Conservation (phyloP, 1,284 basidiomycete genomes). For the Bondarzewia mesenterica region DNA sequence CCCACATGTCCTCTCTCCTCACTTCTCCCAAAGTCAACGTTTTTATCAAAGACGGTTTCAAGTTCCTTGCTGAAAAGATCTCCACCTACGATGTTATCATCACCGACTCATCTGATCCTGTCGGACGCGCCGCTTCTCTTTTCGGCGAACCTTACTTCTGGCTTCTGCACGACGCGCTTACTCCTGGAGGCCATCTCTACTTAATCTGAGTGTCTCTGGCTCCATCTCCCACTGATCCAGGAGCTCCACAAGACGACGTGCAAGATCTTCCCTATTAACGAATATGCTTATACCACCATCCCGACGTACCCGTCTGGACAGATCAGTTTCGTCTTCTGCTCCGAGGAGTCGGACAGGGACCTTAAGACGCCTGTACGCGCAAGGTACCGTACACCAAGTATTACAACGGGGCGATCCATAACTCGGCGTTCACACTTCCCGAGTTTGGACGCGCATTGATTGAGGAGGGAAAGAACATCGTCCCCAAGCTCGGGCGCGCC, state of each 20-base stretch:
- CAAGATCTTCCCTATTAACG: constrained; percentile 75
- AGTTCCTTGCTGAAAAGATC: constrained; percentile 88
- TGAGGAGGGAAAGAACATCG: constrained; percentile 63
- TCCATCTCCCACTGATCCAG: constrained; percentile 87
- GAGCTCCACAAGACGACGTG: constrained; percentile 71
- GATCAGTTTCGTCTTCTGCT: constrained; percentile 93
- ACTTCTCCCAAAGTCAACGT: constrained; percentile 82
- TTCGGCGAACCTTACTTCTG: constrained; percentile 99
- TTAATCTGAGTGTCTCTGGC: constrained; percentile 95
- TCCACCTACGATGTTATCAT: constrained; percentile 96
- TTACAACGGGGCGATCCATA: constrained; percentile 84
- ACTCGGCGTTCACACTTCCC: constrained; percentile 82
- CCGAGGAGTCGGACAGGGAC: constrained; percentile 68
- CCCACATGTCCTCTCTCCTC: constrained; percentile 89
- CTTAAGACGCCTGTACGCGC: constrained; percentile 64
- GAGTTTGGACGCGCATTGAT: constrained; percentile 82
- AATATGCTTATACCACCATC: constrained; percentile 96
- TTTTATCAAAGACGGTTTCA: constrained; percentile 94
- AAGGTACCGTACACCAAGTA: constrained; percentile 71
- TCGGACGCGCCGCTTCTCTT: constrained; percentile 90
- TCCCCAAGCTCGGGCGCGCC: constrained; percentile 60
- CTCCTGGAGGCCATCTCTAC: constrained; percentile 92
- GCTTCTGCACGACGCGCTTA: constrained; percentile 84
- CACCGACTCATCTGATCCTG: constrained; percentile 98
- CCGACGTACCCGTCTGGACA: constrained; percentile 97